These are phyloP conservation scores for Lyophyllum decastes DNA, from an alignment of 768 basidiomycete species.

Conservation along the genomic window DNA sequence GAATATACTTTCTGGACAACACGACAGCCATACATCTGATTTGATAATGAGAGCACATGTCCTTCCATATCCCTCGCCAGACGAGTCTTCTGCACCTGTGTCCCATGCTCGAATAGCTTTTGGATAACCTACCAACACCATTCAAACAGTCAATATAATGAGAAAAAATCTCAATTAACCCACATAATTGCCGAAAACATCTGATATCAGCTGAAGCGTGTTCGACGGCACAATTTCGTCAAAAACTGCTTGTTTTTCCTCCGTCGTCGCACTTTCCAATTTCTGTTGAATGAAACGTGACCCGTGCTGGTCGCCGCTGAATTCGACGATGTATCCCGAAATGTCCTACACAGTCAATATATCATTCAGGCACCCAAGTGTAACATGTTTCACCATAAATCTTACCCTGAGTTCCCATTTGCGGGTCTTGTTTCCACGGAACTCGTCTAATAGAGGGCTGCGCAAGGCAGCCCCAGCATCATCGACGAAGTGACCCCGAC, in stretches of 20 bases:
- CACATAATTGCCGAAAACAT: conserved; percentile 97
- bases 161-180: conserved; percentile 24
- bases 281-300: conserved; percentile 96
- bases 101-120: conserved; percentile 89
- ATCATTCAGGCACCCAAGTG: conserved; percentile 14
- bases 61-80: conserved; percentile 77
- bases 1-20: conserved; percentile 84
- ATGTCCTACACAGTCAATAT: conserved; percentile 66
- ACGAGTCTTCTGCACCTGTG: conserved; percentile 67
- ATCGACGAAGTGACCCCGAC: conserved; percentile 44
- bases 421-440: conserved; percentile 74
- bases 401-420: conserved; percentile 82
- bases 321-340: conserved; percentile 83
- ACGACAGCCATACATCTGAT: conserved; percentile 96
- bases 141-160: not conserved
- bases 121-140: conserved; percentile 72
- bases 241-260: conserved; percentile 80
- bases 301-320: conserved; percentile 94
- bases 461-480: conserved; percentile 41
- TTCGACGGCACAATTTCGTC: conserved; percentile 85
- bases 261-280: conserved; percentile 71
- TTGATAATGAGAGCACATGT: conserved; percentile 71
- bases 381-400: conserved; percentile 11
- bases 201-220: conserved; percentile 76
- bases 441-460: conserved; percentile 82